Percentiles rank a stretch among this genome's conserved stretches.
Evolutionary conservation across 2,329 filamentous ascomycete genomes (phyloP).

Genomic region (Sphaceloma murrayae): DNA sequence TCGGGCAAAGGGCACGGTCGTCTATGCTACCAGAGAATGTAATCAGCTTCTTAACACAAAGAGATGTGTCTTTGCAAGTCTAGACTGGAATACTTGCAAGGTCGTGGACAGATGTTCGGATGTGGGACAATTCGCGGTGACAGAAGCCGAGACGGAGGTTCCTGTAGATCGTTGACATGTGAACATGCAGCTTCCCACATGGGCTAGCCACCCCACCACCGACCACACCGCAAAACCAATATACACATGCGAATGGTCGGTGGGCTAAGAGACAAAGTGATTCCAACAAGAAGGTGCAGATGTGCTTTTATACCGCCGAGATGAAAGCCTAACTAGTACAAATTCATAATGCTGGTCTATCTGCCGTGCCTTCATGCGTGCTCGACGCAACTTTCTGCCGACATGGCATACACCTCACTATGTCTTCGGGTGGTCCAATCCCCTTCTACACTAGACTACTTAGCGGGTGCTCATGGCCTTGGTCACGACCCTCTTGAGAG

Average conservation of each 20-base stretch:
- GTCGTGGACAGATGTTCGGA: neutral
- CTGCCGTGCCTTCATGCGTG: constrained; percentile 5
- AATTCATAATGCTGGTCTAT: constrained; percentile 15
- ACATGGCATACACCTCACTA: no score
- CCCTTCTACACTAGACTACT: no score
- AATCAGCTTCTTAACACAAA: no score
- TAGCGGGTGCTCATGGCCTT: constrained; percentile 49
- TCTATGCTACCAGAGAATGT: no score
- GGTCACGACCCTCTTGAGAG: constrained; percentile 93
- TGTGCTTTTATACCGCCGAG: constrained; percentile 12
- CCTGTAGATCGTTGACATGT: constrained; percentile 12
- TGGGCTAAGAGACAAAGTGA: no score
- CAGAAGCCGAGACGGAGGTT: constrained; percentile 13
- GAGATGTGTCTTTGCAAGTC: no score
- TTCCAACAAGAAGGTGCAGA: constrained; percentile 6
- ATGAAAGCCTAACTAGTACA: constrained; percentile 5
- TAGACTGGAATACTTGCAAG: no score
- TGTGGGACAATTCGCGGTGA: constrained; percentile 3
- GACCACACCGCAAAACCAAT: no score
- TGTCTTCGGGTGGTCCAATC: no score
- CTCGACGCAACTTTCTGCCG: neutral
- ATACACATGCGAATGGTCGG: no score
- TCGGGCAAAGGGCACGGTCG: no score
- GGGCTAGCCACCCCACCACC: neutral
- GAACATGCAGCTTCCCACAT: constrained; percentile 5